A percentile compares a stretch with the other conserved stretches of the same genome.
phyloP scores from a whole-genome alignment of 2,329 filamentous ascomycete genomes.

The Colletotrichum sp. region DNA sequence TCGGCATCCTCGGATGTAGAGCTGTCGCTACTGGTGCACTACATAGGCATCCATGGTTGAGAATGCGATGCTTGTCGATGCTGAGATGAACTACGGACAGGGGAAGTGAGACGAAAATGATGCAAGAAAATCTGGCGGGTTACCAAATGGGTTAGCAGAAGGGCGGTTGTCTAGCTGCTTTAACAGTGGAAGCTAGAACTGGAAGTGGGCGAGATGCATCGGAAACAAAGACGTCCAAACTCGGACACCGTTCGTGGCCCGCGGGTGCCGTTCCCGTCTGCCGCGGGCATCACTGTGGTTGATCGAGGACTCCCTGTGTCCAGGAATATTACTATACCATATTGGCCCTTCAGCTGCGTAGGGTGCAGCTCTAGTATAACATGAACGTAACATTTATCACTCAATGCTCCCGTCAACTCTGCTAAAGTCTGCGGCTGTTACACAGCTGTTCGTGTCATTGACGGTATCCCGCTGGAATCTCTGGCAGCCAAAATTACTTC shows the following conservation, averaged over 20 bases:
- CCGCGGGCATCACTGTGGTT: not conserved
- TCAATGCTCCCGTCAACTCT: not conserved
- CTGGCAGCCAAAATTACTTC: not conserved
- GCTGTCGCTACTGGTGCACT: not conserved
- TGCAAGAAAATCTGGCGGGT: not conserved
- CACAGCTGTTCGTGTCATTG: not conserved
- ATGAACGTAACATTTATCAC: not conserved
- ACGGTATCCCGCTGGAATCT: not conserved
- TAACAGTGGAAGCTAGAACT: not conserved
- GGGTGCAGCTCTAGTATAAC: not conserved
- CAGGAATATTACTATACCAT: not conserved
- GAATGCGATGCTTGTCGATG: not conserved
- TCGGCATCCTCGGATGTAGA: not conserved
- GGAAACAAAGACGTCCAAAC: not conserved
- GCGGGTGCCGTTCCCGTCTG: not conserved
- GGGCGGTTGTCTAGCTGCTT: not conserved
- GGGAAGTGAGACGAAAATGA: not conserved
- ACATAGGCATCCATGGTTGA: not conserved
- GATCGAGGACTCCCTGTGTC: not conserved
- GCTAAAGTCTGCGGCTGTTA: not conserved
- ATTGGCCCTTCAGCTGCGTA: not conserved
- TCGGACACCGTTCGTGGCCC: not conserved
- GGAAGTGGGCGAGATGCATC: not conserved
- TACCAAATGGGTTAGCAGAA: not conserved
- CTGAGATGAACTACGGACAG: not conserved